These are phyloP conservation scores for Rhynchospora pubera DNA, from an alignment of 176 grass and related monocot species.

Conservation along the genomic window DNA sequence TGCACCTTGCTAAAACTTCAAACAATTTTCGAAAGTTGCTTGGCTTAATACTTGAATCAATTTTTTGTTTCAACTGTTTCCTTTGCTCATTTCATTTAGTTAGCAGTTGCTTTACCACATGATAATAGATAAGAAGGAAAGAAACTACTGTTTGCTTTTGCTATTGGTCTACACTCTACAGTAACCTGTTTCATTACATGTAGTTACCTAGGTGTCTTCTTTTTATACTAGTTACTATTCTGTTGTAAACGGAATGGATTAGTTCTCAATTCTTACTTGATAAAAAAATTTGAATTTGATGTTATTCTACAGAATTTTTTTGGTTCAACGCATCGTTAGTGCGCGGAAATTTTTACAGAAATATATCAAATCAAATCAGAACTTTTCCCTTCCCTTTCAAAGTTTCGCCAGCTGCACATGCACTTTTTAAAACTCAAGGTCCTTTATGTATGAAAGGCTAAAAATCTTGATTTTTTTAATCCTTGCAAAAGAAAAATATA, in stretches of 20 bases:
- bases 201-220: background rate
- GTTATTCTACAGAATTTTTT: background rate
- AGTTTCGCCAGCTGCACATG: background rate
- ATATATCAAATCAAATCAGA: slow-evolving; percentile 8
- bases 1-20: background rate
- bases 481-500: too few relatives aligned
- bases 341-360: background rate
- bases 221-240: background rate
- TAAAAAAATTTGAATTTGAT: background rate
- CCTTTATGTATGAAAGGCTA: background rate
- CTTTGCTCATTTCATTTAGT: too few relatives aligned
- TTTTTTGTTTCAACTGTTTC: too few relatives aligned
- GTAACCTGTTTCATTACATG: background rate
- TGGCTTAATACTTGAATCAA: background rate
- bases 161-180: background rate
- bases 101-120: background rate
- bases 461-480: background rate
- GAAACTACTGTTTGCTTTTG: background rate
- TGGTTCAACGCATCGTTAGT: background rate
- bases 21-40: background rate
- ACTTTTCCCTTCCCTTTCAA: background rate
- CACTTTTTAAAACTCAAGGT: background rate
- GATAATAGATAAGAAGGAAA: too few relatives aligned
- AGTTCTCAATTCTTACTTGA: background rate
- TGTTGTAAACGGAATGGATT: background rate